Evolutionary conservation across 208 protist genomes (phyloP).

Genomic region (Trypanosoma rangeli): DNA sequence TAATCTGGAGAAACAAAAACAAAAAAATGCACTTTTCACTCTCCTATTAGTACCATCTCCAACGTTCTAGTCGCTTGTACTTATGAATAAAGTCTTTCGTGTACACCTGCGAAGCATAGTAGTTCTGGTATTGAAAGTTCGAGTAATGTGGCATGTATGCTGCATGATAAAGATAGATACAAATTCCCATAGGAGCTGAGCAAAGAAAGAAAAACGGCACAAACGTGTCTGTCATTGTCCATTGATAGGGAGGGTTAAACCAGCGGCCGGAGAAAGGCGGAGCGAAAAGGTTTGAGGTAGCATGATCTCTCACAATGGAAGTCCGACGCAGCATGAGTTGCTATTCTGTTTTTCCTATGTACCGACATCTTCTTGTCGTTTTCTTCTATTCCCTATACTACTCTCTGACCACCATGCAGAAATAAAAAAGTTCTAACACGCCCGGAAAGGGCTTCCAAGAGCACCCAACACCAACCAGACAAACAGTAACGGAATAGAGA

Average conservation of each 20-base stretch:
- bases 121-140: slow-evolving; percentile 91
- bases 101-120: slow-evolving; percentile 88
- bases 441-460: background rate
- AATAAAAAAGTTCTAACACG: slow-evolving; percentile 5
- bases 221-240: slow-evolving; percentile 90
- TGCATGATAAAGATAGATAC: slow-evolving; percentile 83
- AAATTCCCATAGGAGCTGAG: slow-evolving; percentile 80
- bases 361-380: background rate
- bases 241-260: slow-evolving; percentile 93
- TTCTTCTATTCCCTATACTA: background rate
- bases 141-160: slow-evolving; percentile 91
- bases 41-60: slow-evolving; percentile 80
- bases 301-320: slow-evolving; percentile 59
- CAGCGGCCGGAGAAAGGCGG: slow-evolving; percentile 85
- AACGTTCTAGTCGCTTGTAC: slow-evolving; percentile 89
- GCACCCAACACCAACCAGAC: background rate
- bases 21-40: background rate
- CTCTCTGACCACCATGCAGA: background rate
- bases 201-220: slow-evolving; percentile 80
- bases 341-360: background rate
- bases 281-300: slow-evolving; percentile 89
- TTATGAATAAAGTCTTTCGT: slow-evolving; percentile 93
- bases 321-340: slow-evolving; percentile 74
- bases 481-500: background rate
- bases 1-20: background rate